Percentiles rank a stretch among this genome's conserved stretches.
These are phyloP conservation scores for Clavispora vitiphila DNA, from an alignment of 805 yeast species.

Conservation along the genomic window DNA sequence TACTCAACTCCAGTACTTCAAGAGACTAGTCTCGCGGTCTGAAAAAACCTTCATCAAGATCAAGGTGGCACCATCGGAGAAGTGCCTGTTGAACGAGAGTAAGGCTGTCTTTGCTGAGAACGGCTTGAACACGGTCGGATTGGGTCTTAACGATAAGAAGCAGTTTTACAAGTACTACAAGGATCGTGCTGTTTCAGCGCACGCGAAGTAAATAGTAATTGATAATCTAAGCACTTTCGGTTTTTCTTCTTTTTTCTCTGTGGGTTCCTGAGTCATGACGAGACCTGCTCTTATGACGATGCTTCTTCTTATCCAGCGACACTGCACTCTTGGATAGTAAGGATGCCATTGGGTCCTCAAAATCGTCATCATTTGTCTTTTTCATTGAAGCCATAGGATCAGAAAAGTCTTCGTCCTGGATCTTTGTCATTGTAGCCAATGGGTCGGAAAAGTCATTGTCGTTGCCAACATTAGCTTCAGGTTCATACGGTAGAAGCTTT, in stretches of 20 bases:
- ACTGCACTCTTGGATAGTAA: constrained; percentile 2
- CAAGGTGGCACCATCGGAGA: constrained; percentile 23
- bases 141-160: constrained; percentile 25
- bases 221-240: neutral
- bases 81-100: constrained; percentile 14
- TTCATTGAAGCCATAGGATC: neutral
- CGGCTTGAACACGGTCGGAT: constrained; percentile 28
- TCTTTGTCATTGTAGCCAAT: constrained; percentile 28
- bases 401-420: constrained; percentile 15
- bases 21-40: constrained; percentile 19
- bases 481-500: constrained; percentile 4
- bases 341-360: constrained; percentile 19
- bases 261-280: constrained; percentile 1
- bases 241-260: constrained; percentile 3
- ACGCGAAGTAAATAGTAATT: neutral
- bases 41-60: constrained; percentile 19
- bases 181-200: constrained; percentile 3
- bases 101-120: constrained; percentile 29
- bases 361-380: constrained; percentile 7
- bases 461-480: neutral
- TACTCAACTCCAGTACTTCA: constrained; percentile 18
- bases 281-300: neutral
- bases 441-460: constrained; percentile 12
- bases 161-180: constrained; percentile 21
- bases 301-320: neutral